These are phyloP conservation scores for Grigorovia transvaalensis DNA, from an alignment of 805 yeast species.

Conservation along the genomic window DNA sequence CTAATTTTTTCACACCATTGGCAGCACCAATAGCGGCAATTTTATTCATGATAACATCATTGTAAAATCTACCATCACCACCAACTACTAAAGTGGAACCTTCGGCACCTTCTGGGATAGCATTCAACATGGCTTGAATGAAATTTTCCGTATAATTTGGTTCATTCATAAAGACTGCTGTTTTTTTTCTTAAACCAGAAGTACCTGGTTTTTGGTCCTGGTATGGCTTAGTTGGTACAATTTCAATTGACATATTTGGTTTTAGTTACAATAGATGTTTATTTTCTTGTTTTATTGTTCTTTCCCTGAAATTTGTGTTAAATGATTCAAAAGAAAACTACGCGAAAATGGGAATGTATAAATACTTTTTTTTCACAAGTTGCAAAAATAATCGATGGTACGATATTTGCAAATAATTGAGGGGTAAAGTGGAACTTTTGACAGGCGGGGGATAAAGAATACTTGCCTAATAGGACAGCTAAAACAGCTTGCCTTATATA, in stretches of 20 bases:
- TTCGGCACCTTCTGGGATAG: slow-evolving; percentile 82
- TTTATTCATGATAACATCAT: slow-evolving; percentile 66
- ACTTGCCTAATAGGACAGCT: too few relatives aligned
- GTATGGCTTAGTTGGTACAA: slow-evolving; percentile 61
- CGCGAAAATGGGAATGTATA: too few relatives aligned
- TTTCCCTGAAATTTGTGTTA: too few relatives aligned
- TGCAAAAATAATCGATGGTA: background rate
- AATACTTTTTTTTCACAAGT: background rate
- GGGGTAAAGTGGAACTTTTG: background rate
- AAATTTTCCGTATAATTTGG: slow-evolving; percentile 85
- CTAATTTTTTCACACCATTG: slow-evolving; percentile 76
- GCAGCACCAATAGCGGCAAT: slow-evolving; percentile 83
- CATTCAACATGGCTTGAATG: slow-evolving; percentile 70
- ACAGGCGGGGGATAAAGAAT: background rate
- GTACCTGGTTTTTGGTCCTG: slow-evolving; percentile 96
- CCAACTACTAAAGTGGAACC: slow-evolving; percentile 80
- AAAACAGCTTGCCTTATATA: too few relatives aligned
- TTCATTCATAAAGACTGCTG: slow-evolving; percentile 63
- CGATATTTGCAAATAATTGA: background rate
- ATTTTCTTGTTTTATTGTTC: background rate
- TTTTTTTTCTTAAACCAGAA: slow-evolving; percentile 90
- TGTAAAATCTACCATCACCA: slow-evolving; percentile 94
- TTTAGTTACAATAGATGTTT: background rate
- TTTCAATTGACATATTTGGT: slow-evolving; percentile 8
- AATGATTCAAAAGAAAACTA: too few relatives aligned